These are phyloP conservation scores for Sarocladium brachiariae DNA, from an alignment of 2,329 filamentous ascomycete species.

Conservation along the genomic window DNA sequence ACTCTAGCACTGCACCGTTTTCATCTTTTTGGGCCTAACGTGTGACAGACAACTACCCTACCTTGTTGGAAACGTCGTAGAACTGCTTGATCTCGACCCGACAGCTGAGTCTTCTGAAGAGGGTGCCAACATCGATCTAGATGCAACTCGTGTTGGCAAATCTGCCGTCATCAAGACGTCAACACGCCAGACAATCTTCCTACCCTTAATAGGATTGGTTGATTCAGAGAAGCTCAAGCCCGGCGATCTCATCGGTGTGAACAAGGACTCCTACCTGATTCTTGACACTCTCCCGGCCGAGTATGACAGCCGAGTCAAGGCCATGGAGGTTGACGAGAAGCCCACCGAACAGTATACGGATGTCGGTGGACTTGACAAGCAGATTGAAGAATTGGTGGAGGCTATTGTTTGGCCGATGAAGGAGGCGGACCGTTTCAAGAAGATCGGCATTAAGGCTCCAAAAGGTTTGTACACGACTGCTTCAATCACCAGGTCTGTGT, in stretches of 20 bases:
- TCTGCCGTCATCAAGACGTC: constrained; percentile 99
- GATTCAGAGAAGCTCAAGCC: constrained; percentile 94
- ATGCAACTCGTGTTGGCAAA: constrained; percentile 94
- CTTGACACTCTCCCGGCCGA: constrained; percentile 94
- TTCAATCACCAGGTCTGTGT: constrained; percentile 84
- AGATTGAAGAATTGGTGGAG: constrained; percentile 97
- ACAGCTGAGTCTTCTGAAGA: constrained; percentile 94
- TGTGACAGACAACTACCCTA: constrained; percentile 81
- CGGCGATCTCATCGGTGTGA: constrained; percentile 93
- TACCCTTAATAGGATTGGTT: constrained; percentile 92
- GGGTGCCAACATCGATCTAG: constrained; percentile 96
- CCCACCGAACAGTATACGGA: constrained; percentile 98
- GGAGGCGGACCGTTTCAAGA: constrained; percentile 98
- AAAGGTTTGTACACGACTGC: constrained; percentile 61
- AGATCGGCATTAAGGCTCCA: constrained; percentile 98
- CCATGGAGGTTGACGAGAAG: constrained; percentile 99
- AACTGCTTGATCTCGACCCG: constrained; percentile 92
- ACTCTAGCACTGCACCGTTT: too few relatives aligned
- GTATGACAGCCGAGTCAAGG: constrained; percentile 98
- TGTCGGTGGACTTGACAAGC: constrained; percentile 95
- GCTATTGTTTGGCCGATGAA: constrained; percentile 99
- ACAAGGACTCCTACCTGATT: constrained; percentile 98
- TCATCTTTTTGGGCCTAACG: neutral
- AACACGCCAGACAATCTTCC: constrained; percentile 95
- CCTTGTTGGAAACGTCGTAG: constrained; percentile 95